Base-by-base conservation (phyloP, 805 yeast genomes). In the Candida coleopterorum region DNA sequence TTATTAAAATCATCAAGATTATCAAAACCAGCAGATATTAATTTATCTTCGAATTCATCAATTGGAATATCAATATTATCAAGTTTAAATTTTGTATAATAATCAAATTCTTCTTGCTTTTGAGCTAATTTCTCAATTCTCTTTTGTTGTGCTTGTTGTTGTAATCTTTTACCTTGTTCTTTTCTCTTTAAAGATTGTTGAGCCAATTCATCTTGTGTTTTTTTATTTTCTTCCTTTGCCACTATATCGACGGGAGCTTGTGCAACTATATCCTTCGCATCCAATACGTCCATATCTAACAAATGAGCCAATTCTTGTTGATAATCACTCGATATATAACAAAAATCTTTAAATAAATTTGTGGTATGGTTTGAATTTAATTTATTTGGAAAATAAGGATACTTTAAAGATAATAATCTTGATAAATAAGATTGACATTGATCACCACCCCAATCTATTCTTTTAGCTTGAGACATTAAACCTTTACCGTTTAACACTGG, bases 401-500 rank as follows among this genome's bases (percentile, higher is more conserved):
- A 93, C 56, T 93, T 93, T 51, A 93, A 66, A 2, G 79, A 70
- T 33, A 93, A 60, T 24, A 82, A 70, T 46, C 69, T 73, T 39
- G 71, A 73, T 52, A 93, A 55, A 47, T 72, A 89, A 26, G 72
- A 76, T 21, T 72, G 75, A 1, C 89, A 73, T 29, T 76, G 84
- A 43, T 76, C 75, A 9, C 96, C 97, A 42, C 97, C 97, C 86
- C 93, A 86, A 53, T 86, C 87, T 25, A 93, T 76, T 50, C 97
- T 69, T 50, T 87, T 88, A 7, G 88, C 66, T 40, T 80, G 81
- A 18, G 73, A 62, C 37, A 86, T 56, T 2, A 79, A 45, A 0
- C 94, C 89, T 37, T 65, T 64, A 0, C 88, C 87, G n/a, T 75
- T 54, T 2, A 85, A 45, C 2, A 90, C 86, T 0, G 98, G 98